Evolutionary conservation across 768 basidiomycete genomes (phyloP).

Genomic region (Sistotremastrum niveocremeum): DNA sequence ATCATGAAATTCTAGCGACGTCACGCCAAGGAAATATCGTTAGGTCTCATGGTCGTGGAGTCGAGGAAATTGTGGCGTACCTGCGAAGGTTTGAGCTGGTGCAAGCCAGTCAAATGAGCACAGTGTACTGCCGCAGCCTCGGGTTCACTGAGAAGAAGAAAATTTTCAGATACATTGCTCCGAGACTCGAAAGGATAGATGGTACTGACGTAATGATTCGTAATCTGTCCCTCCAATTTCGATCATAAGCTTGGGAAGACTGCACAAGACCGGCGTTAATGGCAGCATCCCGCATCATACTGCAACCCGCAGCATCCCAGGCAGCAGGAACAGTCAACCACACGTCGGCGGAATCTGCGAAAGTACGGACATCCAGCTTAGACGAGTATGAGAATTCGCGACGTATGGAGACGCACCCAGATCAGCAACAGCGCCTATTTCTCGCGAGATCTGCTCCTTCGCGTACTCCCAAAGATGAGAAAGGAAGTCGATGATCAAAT

Average conservation of each 20-base stretch:
- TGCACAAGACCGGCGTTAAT: constrained; percentile 71
- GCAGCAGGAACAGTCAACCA: constrained; percentile 83
- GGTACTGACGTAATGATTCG: constrained; percentile 59
- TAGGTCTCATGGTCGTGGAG: too few relatives aligned
- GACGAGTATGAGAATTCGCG: neutral
- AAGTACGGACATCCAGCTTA: neutral
- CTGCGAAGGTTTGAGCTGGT: constrained; percentile 66
- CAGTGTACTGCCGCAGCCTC: constrained; percentile 91
- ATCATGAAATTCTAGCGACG: constrained; percentile 54
- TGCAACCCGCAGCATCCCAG: constrained; percentile 79
- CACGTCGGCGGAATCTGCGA: constrained; percentile 65
- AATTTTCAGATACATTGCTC: too few relatives aligned
- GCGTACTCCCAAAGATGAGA: constrained; percentile 79
- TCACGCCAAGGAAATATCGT: too few relatives aligned
- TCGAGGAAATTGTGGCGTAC: too few relatives aligned
- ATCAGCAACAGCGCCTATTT: constrained; percentile 78
- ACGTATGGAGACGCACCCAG: constrained; percentile 38
- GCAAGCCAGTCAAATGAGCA: constrained; percentile 65
- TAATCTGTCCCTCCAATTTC: constrained; percentile 66
- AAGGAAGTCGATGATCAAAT: constrained; percentile 76
- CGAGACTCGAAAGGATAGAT: neutral
- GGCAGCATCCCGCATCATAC: constrained; percentile 76
- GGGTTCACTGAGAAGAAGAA: constrained; percentile 30
- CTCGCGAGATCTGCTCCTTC: constrained; percentile 73
- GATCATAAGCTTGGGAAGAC: constrained; percentile 54